Evolutionary conservation across 225 moss, liverwort and hornwort genomes (phyloP).

Genomic region (Bryoerythrophyllum caledonicum): DNA sequence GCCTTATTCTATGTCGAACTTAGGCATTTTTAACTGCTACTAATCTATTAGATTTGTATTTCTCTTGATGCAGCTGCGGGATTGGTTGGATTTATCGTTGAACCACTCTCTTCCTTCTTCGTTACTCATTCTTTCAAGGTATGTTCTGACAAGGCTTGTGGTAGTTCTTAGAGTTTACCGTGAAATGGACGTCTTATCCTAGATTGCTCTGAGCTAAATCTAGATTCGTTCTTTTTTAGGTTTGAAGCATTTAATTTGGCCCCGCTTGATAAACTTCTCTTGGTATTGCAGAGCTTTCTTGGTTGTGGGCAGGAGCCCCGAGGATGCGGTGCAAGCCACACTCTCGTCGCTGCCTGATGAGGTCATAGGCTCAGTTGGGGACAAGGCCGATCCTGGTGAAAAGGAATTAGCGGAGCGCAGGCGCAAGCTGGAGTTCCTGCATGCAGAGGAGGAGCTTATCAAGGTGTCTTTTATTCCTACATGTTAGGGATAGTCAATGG

Average conservation of each 20-base stretch:
- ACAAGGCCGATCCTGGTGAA: constrained; percentile 52
- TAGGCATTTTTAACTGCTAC: not conserved
- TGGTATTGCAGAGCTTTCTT: constrained; percentile 80
- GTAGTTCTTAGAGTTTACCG: constrained; percentile 2
- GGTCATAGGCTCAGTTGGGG: constrained; percentile 93
- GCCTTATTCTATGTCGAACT: constrained; percentile 9
- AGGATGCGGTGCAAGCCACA: constrained; percentile 96
- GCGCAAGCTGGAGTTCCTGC: constrained; percentile 89
- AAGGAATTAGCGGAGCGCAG: constrained; percentile 89
- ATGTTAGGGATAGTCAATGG: not conserved
- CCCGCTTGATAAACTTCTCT: not conserved
- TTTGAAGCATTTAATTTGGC: constrained; percentile 7
- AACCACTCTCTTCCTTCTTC: constrained; percentile 96
- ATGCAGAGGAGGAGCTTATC: constrained; percentile 85
- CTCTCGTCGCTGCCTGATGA: constrained; percentile 96
- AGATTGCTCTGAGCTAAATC: not conserved
- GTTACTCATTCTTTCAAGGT: constrained; percentile 96
- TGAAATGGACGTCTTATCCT: constrained; percentile 20
- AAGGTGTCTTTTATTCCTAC: constrained; percentile 48
- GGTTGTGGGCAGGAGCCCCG: constrained; percentile 78
- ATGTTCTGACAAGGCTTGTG: constrained; percentile 15
- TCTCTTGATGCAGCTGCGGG: constrained; percentile 67
- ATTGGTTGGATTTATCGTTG: constrained; percentile 99
- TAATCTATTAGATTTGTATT: constrained; percentile 20
- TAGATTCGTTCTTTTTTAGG: not conserved